phyloP scores from a whole-genome alignment of 208 protist species.

The Blastocrithidia nonstop region DNA sequence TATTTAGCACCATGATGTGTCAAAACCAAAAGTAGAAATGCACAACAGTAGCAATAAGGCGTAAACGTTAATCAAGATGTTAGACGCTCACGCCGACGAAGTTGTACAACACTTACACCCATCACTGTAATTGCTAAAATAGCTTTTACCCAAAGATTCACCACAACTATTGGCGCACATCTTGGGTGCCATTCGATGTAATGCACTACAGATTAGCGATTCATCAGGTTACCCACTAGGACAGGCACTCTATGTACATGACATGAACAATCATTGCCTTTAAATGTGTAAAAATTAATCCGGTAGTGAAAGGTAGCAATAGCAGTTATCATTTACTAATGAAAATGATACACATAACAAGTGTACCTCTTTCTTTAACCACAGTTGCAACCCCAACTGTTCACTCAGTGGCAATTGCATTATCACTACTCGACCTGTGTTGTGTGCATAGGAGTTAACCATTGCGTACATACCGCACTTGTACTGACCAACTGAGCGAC shows the following conservation, averaged over 20 bases:
- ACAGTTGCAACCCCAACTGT: conserved; percentile 74
- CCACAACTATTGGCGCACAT: conserved; percentile 17
- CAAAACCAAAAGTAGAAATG: too few species aligned
- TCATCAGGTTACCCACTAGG: conserved; percentile 42
- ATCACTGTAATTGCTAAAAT: conserved; percentile 21
- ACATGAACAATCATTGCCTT: too few species aligned
- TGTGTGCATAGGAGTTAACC: conserved; percentile 47
- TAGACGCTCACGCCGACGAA: conserved; percentile 41
- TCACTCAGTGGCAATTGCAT: conserved; percentile 38
- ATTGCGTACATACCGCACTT: conserved; percentile 80
- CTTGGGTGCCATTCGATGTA: conserved; percentile 64
- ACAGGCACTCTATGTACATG: conserved; percentile 69
- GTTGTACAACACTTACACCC: conserved; percentile 38
- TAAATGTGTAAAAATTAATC: too few species aligned
- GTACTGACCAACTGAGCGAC: conserved; percentile 60
- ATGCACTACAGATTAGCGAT: conserved; percentile 54
- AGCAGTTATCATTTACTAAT: too few species aligned
- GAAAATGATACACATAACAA: too few species aligned
- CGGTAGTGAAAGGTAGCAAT: too few species aligned
- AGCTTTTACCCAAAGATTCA: conserved; percentile 17
- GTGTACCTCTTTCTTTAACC: conserved; percentile 66
- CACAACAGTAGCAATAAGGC: conserved; percentile 11
- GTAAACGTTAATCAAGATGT: conserved; percentile 19
- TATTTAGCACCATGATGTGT: too few species aligned
- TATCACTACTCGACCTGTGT: conserved; percentile 38